These are phyloP conservation scores for Talinum fruticosum DNA, from an alignment of 148 eudicot genomes.

Conservation along the genomic window DNA sequence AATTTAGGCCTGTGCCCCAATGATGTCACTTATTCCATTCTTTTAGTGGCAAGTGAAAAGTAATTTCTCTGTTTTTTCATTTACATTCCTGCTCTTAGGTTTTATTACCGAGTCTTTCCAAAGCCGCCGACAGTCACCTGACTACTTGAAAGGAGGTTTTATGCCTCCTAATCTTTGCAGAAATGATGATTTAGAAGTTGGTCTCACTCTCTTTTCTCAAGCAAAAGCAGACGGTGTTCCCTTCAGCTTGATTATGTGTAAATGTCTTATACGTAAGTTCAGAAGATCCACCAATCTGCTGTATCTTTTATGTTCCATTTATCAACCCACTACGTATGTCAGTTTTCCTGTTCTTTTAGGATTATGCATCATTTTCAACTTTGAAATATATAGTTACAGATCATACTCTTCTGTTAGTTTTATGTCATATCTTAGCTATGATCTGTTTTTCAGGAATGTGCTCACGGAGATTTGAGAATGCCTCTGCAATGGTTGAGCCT, in stretches of 20 bases:
- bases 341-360: background rate
- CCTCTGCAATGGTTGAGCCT: conserved; percentile 65
- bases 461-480: conserved; percentile 68
- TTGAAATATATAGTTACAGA: background rate
- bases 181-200: conserved; percentile 77
- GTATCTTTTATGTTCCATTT: background rate
- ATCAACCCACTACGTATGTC: background rate
- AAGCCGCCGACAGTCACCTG: background rate
- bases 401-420: background rate
- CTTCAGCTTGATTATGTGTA: conserved; percentile 77
- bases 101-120: background rate
- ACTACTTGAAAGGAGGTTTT: conserved; percentile 7
- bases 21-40: conserved; percentile 80
- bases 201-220: conserved; percentile 67
- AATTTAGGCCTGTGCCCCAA: conserved; percentile 63
- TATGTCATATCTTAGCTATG: background rate
- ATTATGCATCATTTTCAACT: background rate
- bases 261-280: conserved; percentile 73
- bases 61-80: conserved; percentile 36
- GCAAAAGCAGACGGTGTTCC: conserved; percentile 71
- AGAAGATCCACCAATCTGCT: background rate
- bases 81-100: background rate
- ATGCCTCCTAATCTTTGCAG: conserved; percentile 37
- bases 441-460: conserved; percentile 66
- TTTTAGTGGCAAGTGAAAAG: conserved; percentile 87